Conservation (phyloP, 2,329 filamentous ascomycete species). For the Xylaria multiplex region DNA sequence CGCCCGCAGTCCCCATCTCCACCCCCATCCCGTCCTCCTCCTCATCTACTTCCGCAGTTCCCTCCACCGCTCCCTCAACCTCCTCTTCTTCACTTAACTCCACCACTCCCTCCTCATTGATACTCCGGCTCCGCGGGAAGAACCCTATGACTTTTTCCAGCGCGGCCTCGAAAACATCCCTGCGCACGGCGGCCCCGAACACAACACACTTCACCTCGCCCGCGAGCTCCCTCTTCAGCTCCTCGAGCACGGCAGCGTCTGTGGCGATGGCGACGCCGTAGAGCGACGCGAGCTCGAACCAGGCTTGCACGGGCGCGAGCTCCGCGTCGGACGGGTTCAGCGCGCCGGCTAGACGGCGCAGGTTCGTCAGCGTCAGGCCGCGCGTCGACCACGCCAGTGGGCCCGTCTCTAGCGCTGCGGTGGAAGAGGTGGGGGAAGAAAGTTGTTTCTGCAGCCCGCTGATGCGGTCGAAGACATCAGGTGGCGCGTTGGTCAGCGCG, state of each 20-base stretch:
- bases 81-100: neutral
- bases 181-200: constrained; percentile 60
- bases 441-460: constrained; percentile 15
- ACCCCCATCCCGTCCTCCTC: neutral
- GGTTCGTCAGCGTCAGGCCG: constrained; percentile 55
- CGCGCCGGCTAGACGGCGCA: constrained; percentile 58
- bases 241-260: constrained; percentile 49
- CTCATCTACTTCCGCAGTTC: too few species aligned
- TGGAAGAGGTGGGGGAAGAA: neutral
- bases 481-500: constrained; percentile 41
- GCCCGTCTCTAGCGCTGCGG: neutral
- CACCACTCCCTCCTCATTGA: neutral
- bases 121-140: constrained; percentile 10
- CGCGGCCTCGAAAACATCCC: constrained; percentile 59
- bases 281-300: constrained; percentile 61
- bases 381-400: constrained; percentile 52
- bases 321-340: constrained; percentile 57
- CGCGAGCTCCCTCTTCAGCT: constrained; percentile 55
- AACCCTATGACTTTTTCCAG: constrained; percentile 51
- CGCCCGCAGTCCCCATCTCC: neutral
- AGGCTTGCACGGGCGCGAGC: constrained; percentile 63
- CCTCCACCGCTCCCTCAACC: neutral
- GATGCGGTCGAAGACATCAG: constrained; percentile 22
- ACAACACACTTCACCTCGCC: constrained; percentile 58
- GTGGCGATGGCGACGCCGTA: constrained; percentile 56